A percentile compares a stretch with the other conserved stretches of the same genome.
Conservation (phyloP, 352 stramenopile genomes). For the Globisporangium solare region DNA sequence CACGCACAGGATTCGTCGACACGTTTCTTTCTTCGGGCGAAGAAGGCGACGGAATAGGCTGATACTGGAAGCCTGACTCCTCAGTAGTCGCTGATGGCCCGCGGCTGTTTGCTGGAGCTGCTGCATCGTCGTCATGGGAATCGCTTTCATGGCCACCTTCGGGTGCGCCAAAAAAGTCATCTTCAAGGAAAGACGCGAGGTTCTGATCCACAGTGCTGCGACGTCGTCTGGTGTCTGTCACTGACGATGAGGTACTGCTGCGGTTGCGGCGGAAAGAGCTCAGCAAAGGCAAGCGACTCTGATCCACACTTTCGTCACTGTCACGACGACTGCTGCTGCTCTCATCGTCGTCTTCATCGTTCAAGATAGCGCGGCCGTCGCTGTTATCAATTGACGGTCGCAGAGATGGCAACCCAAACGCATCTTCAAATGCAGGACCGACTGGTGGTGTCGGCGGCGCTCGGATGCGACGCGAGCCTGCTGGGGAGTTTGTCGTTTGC, state of each 20-base stretch:
- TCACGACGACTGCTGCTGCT: slow-evolving; percentile 20
- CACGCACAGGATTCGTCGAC: slow-evolving; percentile 15
- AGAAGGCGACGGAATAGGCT: slow-evolving; percentile 22
- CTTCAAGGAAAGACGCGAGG: slow-evolving; percentile 42
- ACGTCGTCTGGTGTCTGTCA: slow-evolving; percentile 17
- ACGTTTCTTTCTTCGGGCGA: slow-evolving; percentile 10
- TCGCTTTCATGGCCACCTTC: slow-evolving; percentile 23
- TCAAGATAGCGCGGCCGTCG: slow-evolving; percentile 22
- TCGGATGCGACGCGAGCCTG: slow-evolving; percentile 7
- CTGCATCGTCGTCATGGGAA: slow-evolving; percentile 19
- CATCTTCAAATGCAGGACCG: slow-evolving; percentile 28
- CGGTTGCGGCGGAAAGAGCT: slow-evolving; percentile 31
- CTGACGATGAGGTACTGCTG: slow-evolving; percentile 14
- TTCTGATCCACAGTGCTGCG: slow-evolving; percentile 25
- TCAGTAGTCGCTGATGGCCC: neutral
- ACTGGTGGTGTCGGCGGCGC: slow-evolving; percentile 22
- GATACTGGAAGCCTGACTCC: slow-evolving; percentile 4
- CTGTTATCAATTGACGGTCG: slow-evolving; percentile 20
- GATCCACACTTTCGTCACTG: slow-evolving; percentile 22
- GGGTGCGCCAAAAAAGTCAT: slow-evolving; percentile 71
- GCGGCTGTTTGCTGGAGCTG: slow-evolving; percentile 15
- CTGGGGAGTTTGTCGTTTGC: slow-evolving; percentile 1
- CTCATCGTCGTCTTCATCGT: slow-evolving; percentile 25
- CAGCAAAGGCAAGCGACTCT: slow-evolving; percentile 57
- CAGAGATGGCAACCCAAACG: slow-evolving; percentile 32